Evolutionary conservation across 805 yeast genomes (phyloP), one percentile per base, ranked within the genome.

Genomic region (Candida pini): DNA sequence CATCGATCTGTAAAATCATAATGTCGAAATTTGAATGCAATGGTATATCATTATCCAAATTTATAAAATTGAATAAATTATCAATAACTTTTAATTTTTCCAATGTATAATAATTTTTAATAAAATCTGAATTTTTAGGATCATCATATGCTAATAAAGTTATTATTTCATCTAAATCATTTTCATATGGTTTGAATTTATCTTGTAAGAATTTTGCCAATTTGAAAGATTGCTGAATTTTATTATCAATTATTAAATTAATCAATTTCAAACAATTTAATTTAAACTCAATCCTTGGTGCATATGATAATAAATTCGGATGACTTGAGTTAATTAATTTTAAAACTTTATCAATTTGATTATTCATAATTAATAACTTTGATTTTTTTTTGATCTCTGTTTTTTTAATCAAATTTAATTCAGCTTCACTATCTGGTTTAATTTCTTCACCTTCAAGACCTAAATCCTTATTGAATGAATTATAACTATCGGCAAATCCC

Each of bases 401-500:
- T 9, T 48, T 48, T 33, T 78, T 66, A 29, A 62, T 62, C 6
- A 49, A 53, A 6, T 14, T 29, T 20, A 63, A 69, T 21, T 63
- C 65, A 17, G 47, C 51, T 2, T 53, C 41, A 9, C 53, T 54
- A 5, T 12, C 13, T 22, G 10, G 13, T 30, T 49, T 53, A 27
- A 51, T 49, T 21, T 52, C 61, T 38, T 36, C 40, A 18, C 41
- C 48, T 30, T 66, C 68, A 14, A 50, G 42, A 8, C 46, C 43
- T 20, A 71, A 45, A 42, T 78, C 86, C 24, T 60, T 53, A 16
- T 64, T 56, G 38, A 81, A 72, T 0, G 76, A 71, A 38, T 62
- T 62, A 2, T 76, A 71, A 3, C 76, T 70, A 36, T 74, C 75
- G 20, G 65, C 62, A 45, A 67, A 71, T 3, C 87, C 87, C 35